A percentile compares a stretch with the other conserved stretches of the same genome.
Conservation (phyloP, 331 rosid species). For the Quercus lobata region DNA sequence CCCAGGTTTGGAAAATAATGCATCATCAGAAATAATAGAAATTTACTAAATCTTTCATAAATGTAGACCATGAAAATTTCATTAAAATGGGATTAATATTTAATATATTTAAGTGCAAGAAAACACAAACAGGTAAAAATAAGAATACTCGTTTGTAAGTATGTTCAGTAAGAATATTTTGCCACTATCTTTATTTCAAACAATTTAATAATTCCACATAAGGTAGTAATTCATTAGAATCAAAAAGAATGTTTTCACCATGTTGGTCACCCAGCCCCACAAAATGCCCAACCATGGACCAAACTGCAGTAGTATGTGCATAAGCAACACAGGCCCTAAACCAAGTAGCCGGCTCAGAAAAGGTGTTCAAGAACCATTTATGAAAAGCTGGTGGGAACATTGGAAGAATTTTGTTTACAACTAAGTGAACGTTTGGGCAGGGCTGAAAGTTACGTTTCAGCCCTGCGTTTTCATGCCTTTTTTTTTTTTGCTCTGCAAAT, state of each 20-base stretch:
- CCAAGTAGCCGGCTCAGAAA: slow-evolving; percentile 99
- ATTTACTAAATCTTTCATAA: not conserved
- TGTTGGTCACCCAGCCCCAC: slow-evolving; percentile 95
- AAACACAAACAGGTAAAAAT: not conserved
- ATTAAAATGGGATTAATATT: not conserved
- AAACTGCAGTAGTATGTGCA: slow-evolving; percentile 97
- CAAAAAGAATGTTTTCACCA: slow-evolving; percentile 93
- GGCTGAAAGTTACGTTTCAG: too few relatives aligned
- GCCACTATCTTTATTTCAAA: not conserved
- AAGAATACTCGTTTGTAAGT: not conserved
- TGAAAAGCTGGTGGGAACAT: slow-evolving; percentile 95
- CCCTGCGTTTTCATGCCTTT: too few relatives aligned
- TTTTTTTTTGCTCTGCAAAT: too few relatives aligned
- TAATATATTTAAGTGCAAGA: not conserved
- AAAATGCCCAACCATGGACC: slow-evolving; percentile 99
- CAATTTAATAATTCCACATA: not conserved
- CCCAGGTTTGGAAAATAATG: slow-evolving; percentile 9
- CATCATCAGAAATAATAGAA: slow-evolving; percentile 9
- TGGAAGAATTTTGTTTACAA: slow-evolving; percentile 65
- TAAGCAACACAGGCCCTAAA: slow-evolving; percentile 88
- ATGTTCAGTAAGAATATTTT: not conserved
- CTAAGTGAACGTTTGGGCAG: too few relatives aligned
- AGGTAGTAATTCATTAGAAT: slow-evolving; percentile 37
- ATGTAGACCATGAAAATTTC: not conserved
- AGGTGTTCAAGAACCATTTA: slow-evolving; percentile 86